Conservation (phyloP, 768 basidiomycete genomes). For the Trametes cingulata region DNA sequence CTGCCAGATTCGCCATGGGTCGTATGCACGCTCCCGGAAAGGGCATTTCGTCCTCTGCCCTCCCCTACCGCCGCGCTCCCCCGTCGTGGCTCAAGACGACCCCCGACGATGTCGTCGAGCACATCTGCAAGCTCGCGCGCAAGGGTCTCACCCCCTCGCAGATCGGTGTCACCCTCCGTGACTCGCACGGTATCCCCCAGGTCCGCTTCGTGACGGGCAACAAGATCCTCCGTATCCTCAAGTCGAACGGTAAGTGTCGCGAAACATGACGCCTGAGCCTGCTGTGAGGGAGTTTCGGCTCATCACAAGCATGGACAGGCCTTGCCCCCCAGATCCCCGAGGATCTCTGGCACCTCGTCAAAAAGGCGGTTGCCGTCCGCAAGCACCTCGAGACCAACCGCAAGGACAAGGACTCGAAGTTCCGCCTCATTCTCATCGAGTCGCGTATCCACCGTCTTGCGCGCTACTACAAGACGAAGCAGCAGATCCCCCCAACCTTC, state of each 20-base stretch:
- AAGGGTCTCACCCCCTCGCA: conserved; percentile 98
- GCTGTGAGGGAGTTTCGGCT: conserved; percentile 16
- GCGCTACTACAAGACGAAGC: conserved; percentile 98
- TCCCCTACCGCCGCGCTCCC: conserved; percentile 94
- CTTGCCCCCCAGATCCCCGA: conserved; percentile 97
- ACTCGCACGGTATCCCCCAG: conserved; percentile 97
- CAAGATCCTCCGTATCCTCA: conserved; percentile 98
- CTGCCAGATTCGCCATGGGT: conserved; percentile 63
- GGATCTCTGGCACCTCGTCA: conserved; percentile 99
- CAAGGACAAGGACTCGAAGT: conserved; percentile 98
- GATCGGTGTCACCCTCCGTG: conserved; percentile 97
- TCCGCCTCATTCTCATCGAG: conserved; percentile 98
- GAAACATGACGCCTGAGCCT: conserved; percentile 11
- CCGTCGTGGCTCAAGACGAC: conserved; percentile 97
- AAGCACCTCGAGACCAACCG: conserved; percentile 98
- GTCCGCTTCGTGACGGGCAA: conserved; percentile 98
- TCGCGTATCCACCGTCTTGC: conserved; percentile 97
- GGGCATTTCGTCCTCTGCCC: conserved; percentile 99
- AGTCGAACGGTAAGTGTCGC: conserved; percentile 74
- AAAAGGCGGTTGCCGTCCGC: conserved; percentile 99
- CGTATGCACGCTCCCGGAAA: conserved; percentile 99
- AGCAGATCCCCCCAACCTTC: conserved; percentile 97
- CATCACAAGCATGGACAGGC: conserved; percentile 56
- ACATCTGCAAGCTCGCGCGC: conserved; percentile 95
- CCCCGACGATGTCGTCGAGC: conserved; percentile 92